phyloP scores from a whole-genome alignment of 768 basidiomycete species.

The Trametes coccinea region DNA sequence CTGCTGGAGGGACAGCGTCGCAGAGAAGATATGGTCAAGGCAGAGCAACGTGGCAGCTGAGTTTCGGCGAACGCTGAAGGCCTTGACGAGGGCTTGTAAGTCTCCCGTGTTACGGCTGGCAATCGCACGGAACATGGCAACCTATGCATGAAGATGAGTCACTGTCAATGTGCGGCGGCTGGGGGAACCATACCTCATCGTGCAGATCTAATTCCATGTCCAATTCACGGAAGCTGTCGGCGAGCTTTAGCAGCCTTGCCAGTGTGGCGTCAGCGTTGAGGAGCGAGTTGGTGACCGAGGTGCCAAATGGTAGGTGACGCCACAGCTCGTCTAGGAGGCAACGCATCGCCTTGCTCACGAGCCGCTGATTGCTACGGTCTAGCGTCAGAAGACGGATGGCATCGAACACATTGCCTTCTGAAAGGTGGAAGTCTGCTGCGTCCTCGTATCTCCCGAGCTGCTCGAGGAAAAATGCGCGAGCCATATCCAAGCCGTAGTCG shows the following conservation, averaged over 20 bases:
- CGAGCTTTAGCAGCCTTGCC: background rate
- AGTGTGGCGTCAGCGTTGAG: conserved; percentile 1
- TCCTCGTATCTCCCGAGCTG: conserved; percentile 44
- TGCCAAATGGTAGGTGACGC: conserved; percentile 45
- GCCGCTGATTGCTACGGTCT: conserved; percentile 31
- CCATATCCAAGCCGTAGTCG: conserved; percentile 50
- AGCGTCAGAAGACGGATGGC: conserved; percentile 49
- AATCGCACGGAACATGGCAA: conserved; percentile 40
- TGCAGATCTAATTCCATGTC: background rate
- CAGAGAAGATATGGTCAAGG: conserved; percentile 42
- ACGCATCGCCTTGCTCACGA: conserved; percentile 36
- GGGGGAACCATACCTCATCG: conserved; percentile 13
- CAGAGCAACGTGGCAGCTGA: conserved; percentile 42
- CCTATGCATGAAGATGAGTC: conserved; percentile 16
- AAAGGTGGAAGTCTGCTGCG: conserved; percentile 53
- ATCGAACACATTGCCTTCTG: conserved; percentile 46
- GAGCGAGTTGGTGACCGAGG: conserved; percentile 1
- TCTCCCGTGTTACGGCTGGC: conserved; percentile 21
- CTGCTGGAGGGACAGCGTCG: conserved; percentile 29
- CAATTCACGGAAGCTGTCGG: background rate
- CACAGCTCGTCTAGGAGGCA: conserved; percentile 49
- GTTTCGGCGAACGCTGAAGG: conserved; percentile 34
- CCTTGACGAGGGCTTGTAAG: conserved; percentile 36
- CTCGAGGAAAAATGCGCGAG: conserved; percentile 47
- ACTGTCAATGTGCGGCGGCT: background rate